phyloP scores from a whole-genome alignment of 2,329 filamentous ascomycete genomes.

The Pestalotiopsis fici region DNA sequence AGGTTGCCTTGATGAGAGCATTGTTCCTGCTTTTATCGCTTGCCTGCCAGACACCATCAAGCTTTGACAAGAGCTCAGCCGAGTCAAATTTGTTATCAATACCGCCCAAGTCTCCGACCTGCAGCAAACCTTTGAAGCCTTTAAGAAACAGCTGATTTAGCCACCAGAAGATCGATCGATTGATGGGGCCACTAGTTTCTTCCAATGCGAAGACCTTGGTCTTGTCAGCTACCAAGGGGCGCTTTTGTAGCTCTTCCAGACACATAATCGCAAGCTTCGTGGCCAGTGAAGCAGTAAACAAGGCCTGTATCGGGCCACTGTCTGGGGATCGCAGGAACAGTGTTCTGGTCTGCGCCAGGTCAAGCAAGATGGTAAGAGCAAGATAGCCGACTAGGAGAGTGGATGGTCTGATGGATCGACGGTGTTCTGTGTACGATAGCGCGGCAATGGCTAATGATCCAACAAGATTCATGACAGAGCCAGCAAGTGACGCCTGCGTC shows the following conservation, averaged over 20 bases:
- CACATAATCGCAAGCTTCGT: background rate
- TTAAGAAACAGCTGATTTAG: background rate
- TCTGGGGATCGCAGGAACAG: background rate
- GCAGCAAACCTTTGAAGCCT: background rate
- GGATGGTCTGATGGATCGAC: background rate
- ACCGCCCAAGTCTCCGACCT: background rate
- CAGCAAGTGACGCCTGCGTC: background rate
- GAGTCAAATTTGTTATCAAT: background rate
- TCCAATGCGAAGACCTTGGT: background rate
- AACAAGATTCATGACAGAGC: background rate
- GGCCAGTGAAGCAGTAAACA: background rate
- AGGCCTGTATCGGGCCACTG: background rate
- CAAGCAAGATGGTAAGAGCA: background rate
- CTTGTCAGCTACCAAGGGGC: background rate
- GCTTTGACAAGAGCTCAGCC: background rate
- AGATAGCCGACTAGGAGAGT: background rate
- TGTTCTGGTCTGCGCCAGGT: background rate
- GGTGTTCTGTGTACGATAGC: background rate
- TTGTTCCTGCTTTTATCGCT: background rate
- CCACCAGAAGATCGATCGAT: slow-evolving; percentile 3
- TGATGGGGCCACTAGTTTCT: background rate
- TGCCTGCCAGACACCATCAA: background rate
- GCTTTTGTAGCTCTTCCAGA: background rate
- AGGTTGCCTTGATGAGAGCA: background rate
- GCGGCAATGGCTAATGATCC: background rate